These are phyloP conservation scores for Aphanomyces invadans DNA, from an alignment of 352 stramenopile genomes.

Conservation along the genomic window DNA sequence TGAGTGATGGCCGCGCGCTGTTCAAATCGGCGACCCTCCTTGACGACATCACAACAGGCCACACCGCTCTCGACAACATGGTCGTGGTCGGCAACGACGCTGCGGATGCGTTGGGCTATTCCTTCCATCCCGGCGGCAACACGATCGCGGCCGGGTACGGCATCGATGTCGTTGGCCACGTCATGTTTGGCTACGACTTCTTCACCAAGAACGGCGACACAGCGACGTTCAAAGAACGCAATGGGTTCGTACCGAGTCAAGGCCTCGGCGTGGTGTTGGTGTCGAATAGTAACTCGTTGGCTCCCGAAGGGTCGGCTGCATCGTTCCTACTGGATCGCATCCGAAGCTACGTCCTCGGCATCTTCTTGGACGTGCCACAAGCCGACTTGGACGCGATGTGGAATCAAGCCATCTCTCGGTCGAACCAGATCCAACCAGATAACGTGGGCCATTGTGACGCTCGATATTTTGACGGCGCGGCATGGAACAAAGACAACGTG, in stretches of 20 bases:
- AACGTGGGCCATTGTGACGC: conserved; percentile 35
- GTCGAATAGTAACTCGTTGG: conserved; percentile 39
- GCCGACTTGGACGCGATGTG: conserved; percentile 45
- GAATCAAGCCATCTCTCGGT: conserved; percentile 28
- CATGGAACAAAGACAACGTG: conserved; percentile 33
- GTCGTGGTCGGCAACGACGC: neutral
- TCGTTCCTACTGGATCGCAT: conserved; percentile 56
- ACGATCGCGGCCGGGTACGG: conserved; percentile 51
- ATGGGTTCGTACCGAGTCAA: conserved; percentile 39
- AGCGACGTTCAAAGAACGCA: conserved; percentile 45
- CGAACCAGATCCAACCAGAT: conserved; percentile 32
- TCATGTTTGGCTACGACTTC: conserved; percentile 55
- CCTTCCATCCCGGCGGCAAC: conserved; percentile 41
- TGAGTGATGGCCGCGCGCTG: conserved; percentile 41
- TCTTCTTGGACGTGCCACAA: conserved; percentile 59
- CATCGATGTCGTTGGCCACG: conserved; percentile 48
- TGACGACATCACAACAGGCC: conserved; percentile 50
- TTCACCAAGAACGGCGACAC: conserved; percentile 62
- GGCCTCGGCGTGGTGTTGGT: conserved; percentile 51
- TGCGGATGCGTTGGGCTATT: conserved; percentile 31
- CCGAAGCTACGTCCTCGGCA: conserved; percentile 53
- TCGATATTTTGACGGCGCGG: conserved; percentile 29
- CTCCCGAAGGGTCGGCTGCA: conserved; percentile 19
- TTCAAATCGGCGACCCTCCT: conserved; percentile 40
- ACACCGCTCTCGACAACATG: conserved; percentile 4